Conservation (phyloP, 140 eudicot species). For the Stevia rebaudiana region DNA sequence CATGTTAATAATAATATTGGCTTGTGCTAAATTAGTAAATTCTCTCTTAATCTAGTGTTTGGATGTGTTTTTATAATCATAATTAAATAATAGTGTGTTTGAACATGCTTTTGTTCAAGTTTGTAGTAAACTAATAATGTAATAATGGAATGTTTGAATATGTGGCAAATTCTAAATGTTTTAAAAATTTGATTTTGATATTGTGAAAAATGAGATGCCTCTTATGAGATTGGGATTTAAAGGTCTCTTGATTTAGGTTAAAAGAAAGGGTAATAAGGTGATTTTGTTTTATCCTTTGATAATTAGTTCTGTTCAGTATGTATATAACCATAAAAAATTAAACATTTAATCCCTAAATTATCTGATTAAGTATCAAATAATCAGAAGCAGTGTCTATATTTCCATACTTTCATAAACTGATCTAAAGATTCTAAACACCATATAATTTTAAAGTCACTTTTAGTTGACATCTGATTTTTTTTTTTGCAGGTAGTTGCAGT, state of each 20-base stretch:
- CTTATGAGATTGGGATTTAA: not conserved
- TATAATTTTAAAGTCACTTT: not conserved
- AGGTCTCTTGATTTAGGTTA: not conserved
- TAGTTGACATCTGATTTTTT: constrained; percentile 8
- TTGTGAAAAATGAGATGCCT: not conserved
- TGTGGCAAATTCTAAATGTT: not conserved
- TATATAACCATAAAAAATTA: not conserved
- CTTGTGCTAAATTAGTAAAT: not conserved
- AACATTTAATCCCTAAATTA: not conserved
- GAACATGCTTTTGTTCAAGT: not conserved
- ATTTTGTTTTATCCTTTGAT: not conserved
- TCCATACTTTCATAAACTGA: not conserved
- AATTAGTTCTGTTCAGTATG: not conserved
- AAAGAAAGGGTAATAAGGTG: not conserved
- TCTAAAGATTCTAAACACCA: not conserved
- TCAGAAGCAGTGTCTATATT: not conserved
- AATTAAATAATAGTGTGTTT: not conserved
- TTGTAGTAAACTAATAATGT: not conserved
- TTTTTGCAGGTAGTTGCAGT: constrained; percentile 87
- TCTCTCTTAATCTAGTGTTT: not conserved
- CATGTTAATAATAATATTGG: not conserved
- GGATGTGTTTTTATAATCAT: constrained; percentile 10
- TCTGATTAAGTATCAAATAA: no score
- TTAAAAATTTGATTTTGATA: not conserved
- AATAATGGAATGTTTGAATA: not conserved